phyloP scores from a whole-genome alignment of 2,329 filamentous ascomycete genomes.

The Podosphaera fusca region DNA sequence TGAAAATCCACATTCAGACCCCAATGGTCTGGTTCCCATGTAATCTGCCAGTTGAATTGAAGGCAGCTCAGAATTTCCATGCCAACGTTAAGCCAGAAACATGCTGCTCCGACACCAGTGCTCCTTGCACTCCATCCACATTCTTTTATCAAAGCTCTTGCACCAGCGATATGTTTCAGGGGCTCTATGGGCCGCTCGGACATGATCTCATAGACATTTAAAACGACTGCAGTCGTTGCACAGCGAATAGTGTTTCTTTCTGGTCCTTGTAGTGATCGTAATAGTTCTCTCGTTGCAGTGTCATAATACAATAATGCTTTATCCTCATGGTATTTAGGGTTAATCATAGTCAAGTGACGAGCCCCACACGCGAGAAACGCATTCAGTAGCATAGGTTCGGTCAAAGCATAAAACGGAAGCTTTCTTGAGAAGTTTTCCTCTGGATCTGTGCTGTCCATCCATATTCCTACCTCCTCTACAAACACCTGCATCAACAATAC shows the following conservation, averaged over 20 bases:
- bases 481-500: conserved; percentile 81
- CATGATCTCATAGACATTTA: conserved; percentile 90
- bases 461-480: conserved; percentile 68
- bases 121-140: conserved; percentile 71
- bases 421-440: conserved; percentile 68
- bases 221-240: conserved; percentile 64
- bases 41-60: conserved; percentile 64
- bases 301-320: conserved; percentile 70
- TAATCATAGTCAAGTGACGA: conserved; percentile 52
- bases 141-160: conserved; percentile 66
- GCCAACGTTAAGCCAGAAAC: conserved; percentile 83
- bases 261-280: conserved; percentile 59
- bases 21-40: conserved; percentile 83
- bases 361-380: conserved; percentile 76
- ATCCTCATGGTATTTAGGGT: conserved; percentile 47
- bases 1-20: conserved; percentile 57
- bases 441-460: conserved; percentile 84
- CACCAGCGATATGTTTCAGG: conserved; percentile 79
- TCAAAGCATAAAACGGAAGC: conserved; percentile 61
- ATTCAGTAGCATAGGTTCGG: conserved; percentile 71
- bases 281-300: conserved; percentile 54
- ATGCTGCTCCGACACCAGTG: conserved; percentile 59
- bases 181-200: conserved; percentile 52
- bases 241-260: conserved; percentile 67
- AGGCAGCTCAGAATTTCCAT: conserved; percentile 80